Percentiles rank a stretch among this genome's conserved stretches.
Evolutionary conservation across 164 flowering plant genomes (phyloP).

Genomic region (Pachysandra terminalis): DNA sequence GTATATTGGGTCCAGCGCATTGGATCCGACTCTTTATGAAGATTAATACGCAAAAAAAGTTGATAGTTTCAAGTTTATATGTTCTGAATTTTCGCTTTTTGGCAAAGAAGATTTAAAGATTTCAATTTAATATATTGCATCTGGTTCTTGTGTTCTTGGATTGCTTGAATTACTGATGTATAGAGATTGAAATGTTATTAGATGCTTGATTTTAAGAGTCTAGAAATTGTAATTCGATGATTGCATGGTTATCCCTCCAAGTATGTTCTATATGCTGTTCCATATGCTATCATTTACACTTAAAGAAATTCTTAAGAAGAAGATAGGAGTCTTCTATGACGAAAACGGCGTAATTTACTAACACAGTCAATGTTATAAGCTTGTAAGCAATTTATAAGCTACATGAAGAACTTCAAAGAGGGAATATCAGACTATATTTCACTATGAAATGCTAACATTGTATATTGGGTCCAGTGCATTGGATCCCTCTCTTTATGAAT

Average conservation of each 20-base stretch:
- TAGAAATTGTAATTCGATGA: background rate
- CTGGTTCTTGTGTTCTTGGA: background rate
- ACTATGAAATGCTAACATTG: background rate
- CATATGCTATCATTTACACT: background rate
- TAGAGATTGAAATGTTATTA: background rate
- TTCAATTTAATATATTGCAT: background rate
- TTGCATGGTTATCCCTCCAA: no score
- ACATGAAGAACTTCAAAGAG: no score
- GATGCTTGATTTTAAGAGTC: background rate
- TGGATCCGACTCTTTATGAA: slow-evolving; percentile 2
- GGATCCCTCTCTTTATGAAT: slow-evolving; percentile 1
- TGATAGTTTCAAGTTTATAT: background rate
- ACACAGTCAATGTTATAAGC: no score
- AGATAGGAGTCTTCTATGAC: background rate
- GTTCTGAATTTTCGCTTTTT: background rate
- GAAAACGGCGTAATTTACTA: background rate
- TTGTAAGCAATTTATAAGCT: no score
- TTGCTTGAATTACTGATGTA: background rate
- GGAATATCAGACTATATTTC: no score
- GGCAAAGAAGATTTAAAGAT: background rate
- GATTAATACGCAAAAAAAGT: slow-evolving; percentile 4
- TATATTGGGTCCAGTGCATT: slow-evolving; percentile 9
- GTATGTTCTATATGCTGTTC: background rate
- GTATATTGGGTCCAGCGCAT: slow-evolving; percentile 9
- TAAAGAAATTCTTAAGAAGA: background rate